Evolutionary conservation across 31 red algal species (phyloP).

Genomic region (Odonthalia washingtoniensis): DNA sequence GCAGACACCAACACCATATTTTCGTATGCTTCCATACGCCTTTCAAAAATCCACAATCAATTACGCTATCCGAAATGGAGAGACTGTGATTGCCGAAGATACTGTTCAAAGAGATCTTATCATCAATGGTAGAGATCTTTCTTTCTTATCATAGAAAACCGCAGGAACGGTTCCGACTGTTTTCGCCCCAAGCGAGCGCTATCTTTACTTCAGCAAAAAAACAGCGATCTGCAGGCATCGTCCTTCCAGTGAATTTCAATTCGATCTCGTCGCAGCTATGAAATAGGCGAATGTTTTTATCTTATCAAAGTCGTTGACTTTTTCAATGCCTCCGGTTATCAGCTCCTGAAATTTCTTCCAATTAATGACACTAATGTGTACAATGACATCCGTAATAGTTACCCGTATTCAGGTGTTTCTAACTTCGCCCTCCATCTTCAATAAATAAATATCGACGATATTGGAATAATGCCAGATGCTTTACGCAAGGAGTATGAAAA

Average conservation of each 20-base stretch:
- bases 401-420: conserved; percentile 91
- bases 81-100: conserved; percentile 28
- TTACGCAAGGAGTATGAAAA: too few species aligned
- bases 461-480: too few species aligned
- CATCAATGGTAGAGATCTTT: conserved; percentile 13
- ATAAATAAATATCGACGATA: conserved; percentile 80
- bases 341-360: conserved; percentile 90
- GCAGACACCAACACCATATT: conserved; percentile 48
- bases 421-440: conserved; percentile 90
- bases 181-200: conserved; percentile 19
- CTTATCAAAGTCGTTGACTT: conserved; percentile 83
- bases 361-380: conserved; percentile 86
- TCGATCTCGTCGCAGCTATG: conserved; percentile 56
- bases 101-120: conserved; percentile 13
- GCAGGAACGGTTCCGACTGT: conserved; percentile 58
- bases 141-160: conserved; percentile 1
- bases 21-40: conserved; percentile 66
- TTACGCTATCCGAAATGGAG: conserved; percentile 58
- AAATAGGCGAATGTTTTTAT: conserved; percentile 92
- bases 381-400: conserved; percentile 67
- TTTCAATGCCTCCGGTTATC: conserved; percentile 64
- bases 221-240: conserved; percentile 79
- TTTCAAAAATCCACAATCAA: conserved; percentile 16
- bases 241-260: conserved; percentile 92
- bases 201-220: conserved; percentile 40